Evolutionary conservation across 2,329 filamentous ascomycete genomes (phyloP).

Genomic region (Aspergillus sojae): DNA sequence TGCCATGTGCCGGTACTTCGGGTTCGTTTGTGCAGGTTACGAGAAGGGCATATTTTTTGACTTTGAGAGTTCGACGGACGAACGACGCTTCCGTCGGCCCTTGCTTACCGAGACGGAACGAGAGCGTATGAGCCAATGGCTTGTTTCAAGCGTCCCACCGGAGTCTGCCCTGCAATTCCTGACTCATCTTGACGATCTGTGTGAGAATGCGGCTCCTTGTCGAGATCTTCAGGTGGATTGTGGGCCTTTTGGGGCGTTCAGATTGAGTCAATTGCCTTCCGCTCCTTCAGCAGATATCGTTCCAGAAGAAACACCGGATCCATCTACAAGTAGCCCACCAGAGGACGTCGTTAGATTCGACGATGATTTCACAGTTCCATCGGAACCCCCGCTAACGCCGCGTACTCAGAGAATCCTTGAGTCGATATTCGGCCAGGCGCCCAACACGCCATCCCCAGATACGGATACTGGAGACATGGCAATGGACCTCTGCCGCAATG

Average conservation of each 20-base stretch:
- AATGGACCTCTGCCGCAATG: neutral
- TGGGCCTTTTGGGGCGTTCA: neutral
- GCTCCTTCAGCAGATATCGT: neutral
- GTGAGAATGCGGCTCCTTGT: neutral
- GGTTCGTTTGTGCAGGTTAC: neutral
- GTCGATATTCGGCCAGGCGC: neutral
- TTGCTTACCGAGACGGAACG: neutral
- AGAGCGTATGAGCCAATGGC: neutral
- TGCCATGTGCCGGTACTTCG: neutral
- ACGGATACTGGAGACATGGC: neutral
- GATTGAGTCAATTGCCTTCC: neutral
- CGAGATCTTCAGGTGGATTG: neutral
- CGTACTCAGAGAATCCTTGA: neutral
- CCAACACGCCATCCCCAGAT: neutral
- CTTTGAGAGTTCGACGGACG: neutral
- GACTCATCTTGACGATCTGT: neutral
- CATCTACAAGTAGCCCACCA: neutral
- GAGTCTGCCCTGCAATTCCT: neutral
- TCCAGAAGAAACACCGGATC: neutral
- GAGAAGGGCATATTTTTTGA: neutral
- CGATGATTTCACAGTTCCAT: neutral
- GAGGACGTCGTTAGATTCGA: neutral
- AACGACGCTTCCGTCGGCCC: neutral
- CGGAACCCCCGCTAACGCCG: neutral
- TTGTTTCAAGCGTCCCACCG: neutral